Evolutionary conservation across 176 grass and related monocot genomes (phyloP).

Genomic region (Phyllostachys edulis): DNA sequence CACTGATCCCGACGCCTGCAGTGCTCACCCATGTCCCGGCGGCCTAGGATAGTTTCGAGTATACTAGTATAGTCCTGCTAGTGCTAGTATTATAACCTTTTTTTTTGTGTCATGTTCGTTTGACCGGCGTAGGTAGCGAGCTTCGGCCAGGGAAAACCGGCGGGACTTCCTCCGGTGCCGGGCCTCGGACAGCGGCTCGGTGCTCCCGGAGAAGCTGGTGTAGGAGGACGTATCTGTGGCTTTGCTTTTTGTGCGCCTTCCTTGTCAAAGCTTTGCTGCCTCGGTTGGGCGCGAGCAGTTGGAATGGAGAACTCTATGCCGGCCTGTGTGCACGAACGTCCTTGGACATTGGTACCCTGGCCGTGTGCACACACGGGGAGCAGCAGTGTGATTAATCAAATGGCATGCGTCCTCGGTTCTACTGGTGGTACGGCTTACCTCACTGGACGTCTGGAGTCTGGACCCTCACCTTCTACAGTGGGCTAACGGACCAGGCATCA

Average conservation of each 20-base stretch:
- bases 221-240: not conserved
- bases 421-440: not conserved
- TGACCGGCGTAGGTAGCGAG: conserved; percentile 31
- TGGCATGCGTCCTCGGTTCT: not conserved
- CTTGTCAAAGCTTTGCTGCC: conserved; percentile 8
- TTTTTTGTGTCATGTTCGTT: not conserved
- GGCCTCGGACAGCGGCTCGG: conserved; percentile 14
- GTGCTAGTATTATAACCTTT: not conserved
- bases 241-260: not conserved
- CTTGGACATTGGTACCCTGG: conserved; percentile 24
- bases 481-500: not conserved
- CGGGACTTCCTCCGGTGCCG: conserved; percentile 31
- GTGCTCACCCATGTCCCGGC: not conserved
- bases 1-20: conserved; percentile 29
- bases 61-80: not conserved
- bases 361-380: not conserved
- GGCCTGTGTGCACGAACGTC: conserved; percentile 27
- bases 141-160: conserved; percentile 52
- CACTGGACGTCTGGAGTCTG: not conserved
- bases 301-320: conserved; percentile 36
- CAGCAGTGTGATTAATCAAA: not conserved
- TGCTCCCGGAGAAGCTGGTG: not conserved
- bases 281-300: conserved; percentile 12
- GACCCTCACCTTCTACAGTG: not conserved
- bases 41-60: not conserved